These are phyloP conservation scores for Irpex lacteus DNA, from an alignment of 1,284 basidiomycete species.

Conservation along the genomic window DNA sequence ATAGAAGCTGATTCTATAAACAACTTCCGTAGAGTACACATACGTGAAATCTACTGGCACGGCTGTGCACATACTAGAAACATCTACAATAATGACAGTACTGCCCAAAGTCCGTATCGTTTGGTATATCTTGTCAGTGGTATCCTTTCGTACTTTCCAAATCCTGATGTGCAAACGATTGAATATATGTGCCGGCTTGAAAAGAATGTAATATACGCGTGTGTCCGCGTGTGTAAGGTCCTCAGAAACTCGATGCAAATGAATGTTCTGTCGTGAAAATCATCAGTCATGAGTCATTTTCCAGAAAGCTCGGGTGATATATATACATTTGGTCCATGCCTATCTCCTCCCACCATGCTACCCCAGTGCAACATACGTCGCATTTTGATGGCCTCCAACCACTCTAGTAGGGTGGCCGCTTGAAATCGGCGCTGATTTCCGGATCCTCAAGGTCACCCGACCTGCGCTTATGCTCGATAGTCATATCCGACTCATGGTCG, in stretches of 20 bases:
- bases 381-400: not conserved
- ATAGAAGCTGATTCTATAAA: not conserved
- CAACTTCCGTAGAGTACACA: not conserved
- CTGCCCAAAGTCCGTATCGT: not conserved
- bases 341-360: not conserved
- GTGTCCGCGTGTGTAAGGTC: not conserved
- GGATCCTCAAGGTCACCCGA: constrained; percentile 19
- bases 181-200: not conserved
- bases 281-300: constrained; percentile 3
- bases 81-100: not conserved
- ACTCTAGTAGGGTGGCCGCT: constrained; percentile 24
- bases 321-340: not conserved
- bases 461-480: constrained; percentile 18
- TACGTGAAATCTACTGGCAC: constrained; percentile 5
- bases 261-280: not conserved
- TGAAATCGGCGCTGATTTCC: constrained; percentile 26
- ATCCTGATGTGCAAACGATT: not conserved
- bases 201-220: not conserved
- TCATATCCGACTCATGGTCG: constrained; percentile 18
- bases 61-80: constrained; percentile 5
- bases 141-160: not conserved
- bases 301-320: not conserved
- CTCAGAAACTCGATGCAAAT: not conserved
- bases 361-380: not conserved
- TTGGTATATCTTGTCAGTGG: not conserved